phyloP scores from a whole-genome alignment of 2,329 filamentous ascomycete species.

The Pseudogymnoascus sp. region DNA sequence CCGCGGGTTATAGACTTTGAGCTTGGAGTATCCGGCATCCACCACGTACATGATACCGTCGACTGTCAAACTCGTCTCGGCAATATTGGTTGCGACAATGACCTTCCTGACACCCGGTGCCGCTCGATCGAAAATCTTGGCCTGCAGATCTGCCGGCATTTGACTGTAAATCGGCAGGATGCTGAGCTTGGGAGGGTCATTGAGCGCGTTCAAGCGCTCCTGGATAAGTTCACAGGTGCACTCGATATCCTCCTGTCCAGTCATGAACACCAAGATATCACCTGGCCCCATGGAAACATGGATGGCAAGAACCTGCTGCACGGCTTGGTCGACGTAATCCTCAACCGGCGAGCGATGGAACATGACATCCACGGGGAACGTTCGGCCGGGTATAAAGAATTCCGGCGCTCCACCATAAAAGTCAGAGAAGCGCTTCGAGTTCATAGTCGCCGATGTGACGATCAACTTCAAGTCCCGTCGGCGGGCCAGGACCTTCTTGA shows the following conservation, averaged over 20 bases:
- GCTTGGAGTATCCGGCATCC: conserved; percentile 89
- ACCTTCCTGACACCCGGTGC: conserved; percentile 88
- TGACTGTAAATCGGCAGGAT: conserved; percentile 98
- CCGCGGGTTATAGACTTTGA: conserved; percentile 96
- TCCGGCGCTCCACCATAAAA: conserved; percentile 96
- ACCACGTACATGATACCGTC: conserved; percentile 99
- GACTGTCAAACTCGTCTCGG: conserved; percentile 93
- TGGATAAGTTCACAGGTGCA: conserved; percentile 88
- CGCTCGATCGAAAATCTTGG: conserved; percentile 93
- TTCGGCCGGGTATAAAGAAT: conserved; percentile 90
- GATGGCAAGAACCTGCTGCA: conserved; percentile 90
- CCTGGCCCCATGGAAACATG: conserved; percentile 90
- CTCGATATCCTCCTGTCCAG: conserved; percentile 96
- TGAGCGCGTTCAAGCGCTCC: conserved; percentile 77
- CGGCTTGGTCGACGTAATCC: conserved; percentile 94
- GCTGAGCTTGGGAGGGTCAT: conserved; percentile 88
- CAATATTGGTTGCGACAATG: conserved; percentile 97
- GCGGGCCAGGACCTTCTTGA: conserved; percentile 91
- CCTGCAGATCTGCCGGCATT: conserved; percentile 96
- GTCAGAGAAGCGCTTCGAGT: conserved; percentile 87
- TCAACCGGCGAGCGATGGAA: conserved; percentile 92
- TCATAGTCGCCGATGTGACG: conserved; percentile 98
- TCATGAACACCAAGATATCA: conserved; percentile 98
- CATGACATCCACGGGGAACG: conserved; percentile 94
- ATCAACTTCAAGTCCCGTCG: conserved; percentile 90